Percentiles rank a stretch among this genome's conserved stretches.
Evolutionary conservation across 768 basidiomycete species (phyloP).

Genomic region (Rhizopogon vesiculosus): DNA sequence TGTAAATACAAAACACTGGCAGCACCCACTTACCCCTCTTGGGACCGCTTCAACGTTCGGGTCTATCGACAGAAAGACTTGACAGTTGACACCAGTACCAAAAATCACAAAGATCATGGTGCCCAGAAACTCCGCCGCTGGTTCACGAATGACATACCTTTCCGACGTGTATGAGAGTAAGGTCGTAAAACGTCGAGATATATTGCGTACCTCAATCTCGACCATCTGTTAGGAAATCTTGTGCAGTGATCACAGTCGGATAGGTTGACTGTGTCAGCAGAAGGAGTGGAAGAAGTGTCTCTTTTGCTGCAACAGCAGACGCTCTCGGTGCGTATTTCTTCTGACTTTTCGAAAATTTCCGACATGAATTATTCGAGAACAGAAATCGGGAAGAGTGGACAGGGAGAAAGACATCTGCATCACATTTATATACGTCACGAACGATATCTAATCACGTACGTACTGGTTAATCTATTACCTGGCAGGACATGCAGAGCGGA

Average conservation of each 20-base stretch:
- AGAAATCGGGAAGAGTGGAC: not conserved
- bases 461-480: not conserved
- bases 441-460: not conserved
- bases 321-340: not conserved
- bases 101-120: constrained; percentile 55
- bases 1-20: not conserved
- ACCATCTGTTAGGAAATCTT: constrained; percentile 47
- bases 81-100: constrained; percentile 54
- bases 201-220: constrained; percentile 43
- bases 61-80: constrained; percentile 46
- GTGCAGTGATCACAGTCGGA: constrained; percentile 26
- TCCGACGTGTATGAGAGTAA: not conserved
- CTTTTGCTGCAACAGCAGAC: not conserved
- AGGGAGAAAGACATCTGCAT: too few species aligned
- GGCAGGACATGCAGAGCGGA: not conserved
- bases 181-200: not conserved
- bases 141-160: constrained; percentile 49
- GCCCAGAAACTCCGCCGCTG: constrained; percentile 61
- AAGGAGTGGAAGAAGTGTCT: not conserved
- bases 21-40: constrained; percentile 48
- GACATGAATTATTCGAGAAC: not conserved
- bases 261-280: not conserved
- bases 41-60: constrained; percentile 39
- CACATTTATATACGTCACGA: not conserved
- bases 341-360: not conserved